These are phyloP conservation scores for Kwoniella dejecticola DNA, from an alignment of 768 basidiomycete genomes.

Conservation along the genomic window DNA sequence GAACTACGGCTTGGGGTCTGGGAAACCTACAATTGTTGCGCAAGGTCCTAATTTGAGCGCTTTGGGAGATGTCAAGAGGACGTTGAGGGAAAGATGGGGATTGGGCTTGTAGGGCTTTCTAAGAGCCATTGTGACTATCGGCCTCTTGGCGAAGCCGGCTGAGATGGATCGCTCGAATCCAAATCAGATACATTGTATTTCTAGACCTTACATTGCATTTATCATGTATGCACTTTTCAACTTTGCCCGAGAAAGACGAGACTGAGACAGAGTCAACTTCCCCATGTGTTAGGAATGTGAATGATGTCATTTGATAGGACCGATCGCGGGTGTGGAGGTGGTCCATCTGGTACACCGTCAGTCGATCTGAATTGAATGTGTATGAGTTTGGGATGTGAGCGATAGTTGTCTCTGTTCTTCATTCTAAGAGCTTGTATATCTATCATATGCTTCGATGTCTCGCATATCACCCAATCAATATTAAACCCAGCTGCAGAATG, in stretches of 20 bases:
- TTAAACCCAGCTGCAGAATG: not conserved
- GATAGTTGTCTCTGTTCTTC: too few relatives aligned
- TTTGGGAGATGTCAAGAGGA: constrained; percentile 60
- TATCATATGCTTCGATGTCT: not conserved
- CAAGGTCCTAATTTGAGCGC: constrained; percentile 74
- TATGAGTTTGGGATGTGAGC: too few relatives aligned
- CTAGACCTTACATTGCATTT: constrained; percentile 3
- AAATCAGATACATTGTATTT: not conserved
- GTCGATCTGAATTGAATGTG: not conserved
- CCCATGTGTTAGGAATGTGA: too few relatives aligned
- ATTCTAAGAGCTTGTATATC: too few relatives aligned
- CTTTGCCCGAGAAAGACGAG: too few relatives aligned
- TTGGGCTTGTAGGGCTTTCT: constrained; percentile 33
- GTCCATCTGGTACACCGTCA: constrained; percentile 10
- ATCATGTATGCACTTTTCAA: constrained; percentile 4
- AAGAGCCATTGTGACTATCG: not conserved
- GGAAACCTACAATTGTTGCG: constrained; percentile 72
- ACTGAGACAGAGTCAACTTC: too few relatives aligned
- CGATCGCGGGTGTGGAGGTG: constrained; percentile 25
- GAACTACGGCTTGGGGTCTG: constrained; percentile 58
- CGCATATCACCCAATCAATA: constrained; percentile 1
- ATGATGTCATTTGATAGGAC: constrained; percentile 20
- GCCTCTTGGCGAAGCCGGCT: too few relatives aligned
- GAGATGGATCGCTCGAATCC: too few relatives aligned
- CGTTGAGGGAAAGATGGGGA: constrained; percentile 48